Base-by-base conservation (phyloP, 805 yeast genomes). In the Myxozyma udenii region DNA sequence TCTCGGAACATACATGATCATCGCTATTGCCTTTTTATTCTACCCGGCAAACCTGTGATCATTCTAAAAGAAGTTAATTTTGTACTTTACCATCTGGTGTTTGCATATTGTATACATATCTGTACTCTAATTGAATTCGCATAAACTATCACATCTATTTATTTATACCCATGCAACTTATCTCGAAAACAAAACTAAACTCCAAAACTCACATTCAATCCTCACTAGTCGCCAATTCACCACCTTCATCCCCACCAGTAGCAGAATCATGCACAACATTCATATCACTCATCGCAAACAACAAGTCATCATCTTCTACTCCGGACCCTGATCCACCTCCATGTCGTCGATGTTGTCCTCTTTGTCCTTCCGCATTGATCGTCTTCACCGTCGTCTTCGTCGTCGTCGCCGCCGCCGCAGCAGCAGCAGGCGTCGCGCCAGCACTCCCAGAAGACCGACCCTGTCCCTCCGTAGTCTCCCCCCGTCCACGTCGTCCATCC, bases 21-120 rank as follows among this genome's bases (percentile, higher is more conserved):
- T 89, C 50, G 96, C 95, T 1, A 74, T 93, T 62, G 90, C 97
- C 1, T 93, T 93, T 75, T 87, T 77, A 73, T 87, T 79, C 68
- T 87, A 88, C 64, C 98, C 98, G n/a, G 6, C 54, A 6, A 43
- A 36, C 25, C 16, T 47, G 42, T 55, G 44, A 50, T 35, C 33
- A 4, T 25, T 28, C 14, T 28, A 28, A 28, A 28, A 9, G 14
- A 28, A 9, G 33, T 28, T 28, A 28, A 28, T 28, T 28, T 9
- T 14, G 12, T 9, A 28, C 33, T 28, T 28, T 14, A 28, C 33
- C 33, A 9, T 28, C 33, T 28, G n/a, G n/a, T n/a, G n/a, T n/a
- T n/a, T n/a, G n/a, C n/a, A n/a, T n/a, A n/a, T n/a, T n/a, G n/a
- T n/a, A n/a, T n/a, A n/a, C n/a, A n/a, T n/a, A n/a, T n/a, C n/a